Base-by-base conservation (phyloP, 1,284 basidiomycete genomes). In the Naganishia sp. region DNA sequence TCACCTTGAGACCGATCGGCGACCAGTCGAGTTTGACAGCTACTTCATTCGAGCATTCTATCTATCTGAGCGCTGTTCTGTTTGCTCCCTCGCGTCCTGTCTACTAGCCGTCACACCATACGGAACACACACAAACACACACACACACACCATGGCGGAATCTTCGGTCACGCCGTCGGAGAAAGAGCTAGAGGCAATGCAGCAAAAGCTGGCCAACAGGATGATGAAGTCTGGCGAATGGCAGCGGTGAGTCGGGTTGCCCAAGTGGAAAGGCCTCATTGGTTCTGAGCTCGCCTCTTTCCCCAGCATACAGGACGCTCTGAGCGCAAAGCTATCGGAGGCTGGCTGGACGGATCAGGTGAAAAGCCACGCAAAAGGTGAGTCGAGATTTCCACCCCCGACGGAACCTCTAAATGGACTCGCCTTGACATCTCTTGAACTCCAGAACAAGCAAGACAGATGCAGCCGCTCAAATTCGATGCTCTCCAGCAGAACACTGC, bases 151-250 rank as follows among this genome's bases (percentile, higher is more conserved):
- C 11, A 61, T 61, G 58, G 58, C 58, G 39, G 58, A 61, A 41
- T 35, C 57, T 31, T 31, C 58, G 1, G n/a, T 47, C 35, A 28
- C 39, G 0, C 57, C 45, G 1, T 61, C 58, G 23, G 58, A 61
- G 23, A 61, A 61, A 47, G 47, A 61, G 35, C 58, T 61, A n/a
- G 58, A 61, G 28, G 58, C 51, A 13, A 61, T 61, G 47, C 58
- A 61, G 39, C 58, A 61, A 25, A 61, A 50, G 47, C 35, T 61
- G 7, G 45, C 49, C 21, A 61, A 61, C 41, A 61, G 58, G 47
- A 61, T 61, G 58, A 35, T 61, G n/a, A 61, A 61, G 42, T 51
- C 58, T 6, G 58, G 58, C 32, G 58, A 61, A 42, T 61, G 58
- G 58, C 58, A 61, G 47, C 58, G 58, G 58, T 61, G 47, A 61